phyloP scores from a whole-genome alignment of 495 filamentous ascomycete genomes.

The Tuber melanosporum region DNA sequence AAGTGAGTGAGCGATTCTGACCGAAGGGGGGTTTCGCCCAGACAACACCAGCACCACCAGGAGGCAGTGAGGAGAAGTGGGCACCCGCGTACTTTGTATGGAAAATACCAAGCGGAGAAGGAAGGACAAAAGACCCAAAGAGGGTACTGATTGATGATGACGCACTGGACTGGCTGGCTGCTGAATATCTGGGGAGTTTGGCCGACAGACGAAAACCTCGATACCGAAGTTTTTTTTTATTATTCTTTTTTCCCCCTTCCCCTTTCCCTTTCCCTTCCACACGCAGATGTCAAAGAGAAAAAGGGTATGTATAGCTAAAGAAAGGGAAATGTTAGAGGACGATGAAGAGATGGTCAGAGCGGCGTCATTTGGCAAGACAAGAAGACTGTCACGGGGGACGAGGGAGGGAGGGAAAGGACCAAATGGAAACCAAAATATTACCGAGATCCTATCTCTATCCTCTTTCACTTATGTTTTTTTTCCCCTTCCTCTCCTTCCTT shows the following conservation, averaged over 20 bases:
- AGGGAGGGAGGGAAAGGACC: neutral
- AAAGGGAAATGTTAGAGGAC: neutral
- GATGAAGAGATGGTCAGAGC: neutral
- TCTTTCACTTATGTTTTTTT: neutral
- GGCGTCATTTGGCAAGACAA: neutral
- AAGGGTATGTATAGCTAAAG: neutral
- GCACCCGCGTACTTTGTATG: constrained; percentile 13
- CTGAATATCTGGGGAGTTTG: constrained; percentile 5
- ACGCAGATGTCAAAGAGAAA: neutral
- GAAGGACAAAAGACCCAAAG: constrained; percentile 4
- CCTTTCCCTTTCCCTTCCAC: neutral
- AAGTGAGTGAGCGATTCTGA: constrained; percentile 22
- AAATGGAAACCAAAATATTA: neutral
- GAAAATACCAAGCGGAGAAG: constrained; percentile 13
- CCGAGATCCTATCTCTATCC: neutral
- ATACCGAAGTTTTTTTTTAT: neutral
- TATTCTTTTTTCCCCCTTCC: neutral
- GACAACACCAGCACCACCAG: constrained; percentile 15
- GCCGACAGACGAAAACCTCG: neutral
- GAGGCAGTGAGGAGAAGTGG: constrained; percentile 18
- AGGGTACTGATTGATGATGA: constrained; percentile 1
- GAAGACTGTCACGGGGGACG: neutral
- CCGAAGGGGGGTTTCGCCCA: constrained; percentile 2
- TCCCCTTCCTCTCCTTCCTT: neutral
- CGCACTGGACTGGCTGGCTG: neutral